Percentiles rank a stretch among this genome's conserved stretches.
phyloP scores from a whole-genome alignment of 306 rosid species.

The Cucumis melo region DNA sequence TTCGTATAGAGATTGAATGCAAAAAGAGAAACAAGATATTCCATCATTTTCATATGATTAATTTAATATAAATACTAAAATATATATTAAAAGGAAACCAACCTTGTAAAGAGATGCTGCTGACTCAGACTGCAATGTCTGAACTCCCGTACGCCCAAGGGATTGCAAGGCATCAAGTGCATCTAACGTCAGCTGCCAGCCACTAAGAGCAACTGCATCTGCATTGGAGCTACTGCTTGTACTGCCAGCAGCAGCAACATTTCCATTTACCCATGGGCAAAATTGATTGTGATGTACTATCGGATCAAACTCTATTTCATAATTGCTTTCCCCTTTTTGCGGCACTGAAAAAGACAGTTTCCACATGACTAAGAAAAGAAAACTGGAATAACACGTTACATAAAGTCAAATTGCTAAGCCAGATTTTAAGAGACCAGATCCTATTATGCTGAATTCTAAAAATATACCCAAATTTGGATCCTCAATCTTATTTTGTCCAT shows the following conservation, averaged over 20 bases:
- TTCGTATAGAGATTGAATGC: background rate
- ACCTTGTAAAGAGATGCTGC: conserved; percentile 98
- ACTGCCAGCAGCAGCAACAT: conserved; percentile 95
- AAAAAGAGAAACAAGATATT: background rate
- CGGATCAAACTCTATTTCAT: conserved; percentile 91
- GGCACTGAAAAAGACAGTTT: conserved; percentile 36
- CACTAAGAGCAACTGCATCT: conserved; percentile 62
- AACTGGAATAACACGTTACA: background rate
- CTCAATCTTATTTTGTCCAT: conserved; percentile 48
- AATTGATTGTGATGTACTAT: conserved; percentile 75
- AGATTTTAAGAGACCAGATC: background rate
- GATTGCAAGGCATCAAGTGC: conserved; percentile 73
- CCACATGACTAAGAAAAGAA: background rate
- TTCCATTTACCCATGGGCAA: conserved; percentile 99
- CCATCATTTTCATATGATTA: background rate
- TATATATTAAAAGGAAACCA: conserved; percentile 7
- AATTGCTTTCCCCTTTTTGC: conserved; percentile 86
- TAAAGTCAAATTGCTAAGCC: background rate
- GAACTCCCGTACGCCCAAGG: conserved; percentile 59
- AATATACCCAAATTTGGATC: conserved; percentile 59
- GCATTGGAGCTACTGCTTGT: conserved; percentile 29
- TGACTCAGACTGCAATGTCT: conserved; percentile 72
- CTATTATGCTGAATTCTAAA: conserved; percentile 32
- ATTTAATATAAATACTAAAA: conserved; percentile 1
- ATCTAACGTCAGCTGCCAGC: conserved; percentile 95